Evolutionary conservation across 2,329 filamentous ascomycete species (phyloP), one percentile per base, ranked within the genome.

Genomic region (Escovopsis weberi): DNA sequence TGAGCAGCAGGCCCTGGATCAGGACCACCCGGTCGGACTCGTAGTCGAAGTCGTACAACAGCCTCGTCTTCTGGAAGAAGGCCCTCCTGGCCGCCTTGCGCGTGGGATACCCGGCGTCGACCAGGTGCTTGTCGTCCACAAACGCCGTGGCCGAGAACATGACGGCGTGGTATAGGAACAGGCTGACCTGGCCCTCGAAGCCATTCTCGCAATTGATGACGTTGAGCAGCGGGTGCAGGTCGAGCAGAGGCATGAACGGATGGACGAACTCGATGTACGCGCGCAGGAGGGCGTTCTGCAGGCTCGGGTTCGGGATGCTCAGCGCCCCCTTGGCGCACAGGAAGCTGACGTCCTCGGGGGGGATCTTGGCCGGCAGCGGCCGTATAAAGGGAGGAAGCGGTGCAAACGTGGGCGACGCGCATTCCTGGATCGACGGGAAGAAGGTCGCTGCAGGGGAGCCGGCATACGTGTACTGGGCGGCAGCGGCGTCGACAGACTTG

Each of bases 11-110:
- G 4, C 85, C 82, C 62, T 95, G 89, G 12, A 95, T 86, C 23
- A 95, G 73, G 18, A 86, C 78, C 45, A 95, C 80, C 41, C 88
- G 83, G 59, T 95, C 88, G 37, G 80, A 77, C 62, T 96, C 89
- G 60, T 93, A 94, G 60, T 96, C 89, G 51, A 94, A 93, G 58
- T 95, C 88, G 62, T 95, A 95, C 15, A 96, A 70, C 3, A 91
- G 72, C 65, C 86, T 82, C 35, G 86, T 83, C 63, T 84, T 88
- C 51, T 85, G 80, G 61, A 94, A 95, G 58, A 94, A 94, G 9
- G 82, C 77, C 56, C 88, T 91, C 48, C 89, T 75, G 9, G 89
- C 88, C 45, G 78, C 78, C 63, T 91, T 89, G 38, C 88, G 73
- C 19, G 74, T 82, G 7, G 73, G 61, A 56, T 85, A 94, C 2